A percentile compares a stretch with the other conserved stretches of the same genome.
These are phyloP conservation scores for Albifimbria verrucaria DNA, from an alignment of 2,329 filamentous ascomycete genomes.

Conservation along the genomic window DNA sequence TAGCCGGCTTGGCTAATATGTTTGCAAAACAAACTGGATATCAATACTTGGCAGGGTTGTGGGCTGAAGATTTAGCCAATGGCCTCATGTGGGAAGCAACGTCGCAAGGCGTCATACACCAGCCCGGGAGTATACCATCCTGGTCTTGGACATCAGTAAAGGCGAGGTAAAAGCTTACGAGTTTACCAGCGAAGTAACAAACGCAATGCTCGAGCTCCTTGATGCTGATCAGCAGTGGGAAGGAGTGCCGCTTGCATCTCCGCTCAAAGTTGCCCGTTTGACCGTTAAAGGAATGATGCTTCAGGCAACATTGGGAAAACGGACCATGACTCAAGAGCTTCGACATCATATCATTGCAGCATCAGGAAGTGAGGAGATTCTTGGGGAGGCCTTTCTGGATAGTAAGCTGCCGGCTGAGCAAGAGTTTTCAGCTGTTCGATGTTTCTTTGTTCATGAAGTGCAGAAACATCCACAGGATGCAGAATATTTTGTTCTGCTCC, in stretches of 20 bases:
- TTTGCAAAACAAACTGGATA: neutral
- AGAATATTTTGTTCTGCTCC: neutral
- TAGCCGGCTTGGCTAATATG: neutral
- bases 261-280: neutral
- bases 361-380: neutral
- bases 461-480: neutral
- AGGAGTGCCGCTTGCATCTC: neutral
- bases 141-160: neutral
- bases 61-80: neutral
- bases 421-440: neutral
- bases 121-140: neutral
- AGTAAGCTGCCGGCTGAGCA: neutral
- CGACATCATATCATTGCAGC: neutral
- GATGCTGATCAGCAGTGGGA: neutral
- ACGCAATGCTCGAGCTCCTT: neutral
- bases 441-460: neutral
- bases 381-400: neutral
- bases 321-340: neutral
- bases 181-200: neutral
- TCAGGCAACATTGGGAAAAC: neutral
- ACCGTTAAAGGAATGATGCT: neutral
- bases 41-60: constrained; percentile 1
- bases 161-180: neutral
- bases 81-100: neutral
- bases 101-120: neutral